Evolutionary conservation across 306 rosid genomes (phyloP).

Genomic region (Bauhinia variegata): DNA sequence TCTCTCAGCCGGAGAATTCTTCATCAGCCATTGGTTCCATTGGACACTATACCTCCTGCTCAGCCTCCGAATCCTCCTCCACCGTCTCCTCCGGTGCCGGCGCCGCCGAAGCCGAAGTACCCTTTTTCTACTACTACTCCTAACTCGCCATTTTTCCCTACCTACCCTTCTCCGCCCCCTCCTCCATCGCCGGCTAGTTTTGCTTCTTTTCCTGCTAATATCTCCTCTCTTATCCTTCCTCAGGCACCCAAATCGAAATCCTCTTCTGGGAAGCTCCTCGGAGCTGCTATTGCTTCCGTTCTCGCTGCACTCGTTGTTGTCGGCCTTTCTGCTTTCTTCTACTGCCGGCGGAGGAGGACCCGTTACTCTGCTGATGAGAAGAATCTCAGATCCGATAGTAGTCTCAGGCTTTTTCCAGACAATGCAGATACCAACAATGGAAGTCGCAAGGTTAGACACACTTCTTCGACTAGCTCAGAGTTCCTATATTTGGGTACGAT

Average conservation of each 20-base stretch:
- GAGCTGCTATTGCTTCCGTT: conserved; percentile 52
- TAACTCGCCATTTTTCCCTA: conserved; percentile 79
- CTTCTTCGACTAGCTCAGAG: conserved; percentile 72
- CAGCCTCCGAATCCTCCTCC: conserved; percentile 44
- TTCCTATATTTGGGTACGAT: conserved; percentile 89
- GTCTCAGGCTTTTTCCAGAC: conserved; percentile 58
- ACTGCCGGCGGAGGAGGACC: conserved; percentile 48
- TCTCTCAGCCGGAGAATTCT: conserved; percentile 54
- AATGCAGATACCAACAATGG: conserved; percentile 24
- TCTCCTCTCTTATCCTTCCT: conserved; percentile 83
- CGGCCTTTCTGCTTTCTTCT: conserved; percentile 49
- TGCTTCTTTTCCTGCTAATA: conserved; percentile 90
- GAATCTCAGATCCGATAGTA: conserved; percentile 71
- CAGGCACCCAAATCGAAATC: conserved; percentile 41
- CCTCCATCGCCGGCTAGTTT: conserved; percentile 67
- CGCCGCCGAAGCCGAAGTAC: conserved; percentile 46
- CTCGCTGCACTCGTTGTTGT: conserved; percentile 41
- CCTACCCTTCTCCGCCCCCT: conserved; percentile 66
- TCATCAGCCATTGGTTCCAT: conserved; percentile 62
- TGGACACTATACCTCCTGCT: conserved; percentile 51
- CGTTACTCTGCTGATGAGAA: conserved; percentile 55
- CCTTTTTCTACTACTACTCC: conserved; percentile 68
- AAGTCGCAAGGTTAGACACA: conserved; percentile 36
- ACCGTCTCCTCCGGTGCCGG: conserved; percentile 35
- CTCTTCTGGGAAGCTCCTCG: conserved; percentile 49